Conservation (phyloP, 768 basidiomycete species). For the Termitomyces sp. region DNA sequence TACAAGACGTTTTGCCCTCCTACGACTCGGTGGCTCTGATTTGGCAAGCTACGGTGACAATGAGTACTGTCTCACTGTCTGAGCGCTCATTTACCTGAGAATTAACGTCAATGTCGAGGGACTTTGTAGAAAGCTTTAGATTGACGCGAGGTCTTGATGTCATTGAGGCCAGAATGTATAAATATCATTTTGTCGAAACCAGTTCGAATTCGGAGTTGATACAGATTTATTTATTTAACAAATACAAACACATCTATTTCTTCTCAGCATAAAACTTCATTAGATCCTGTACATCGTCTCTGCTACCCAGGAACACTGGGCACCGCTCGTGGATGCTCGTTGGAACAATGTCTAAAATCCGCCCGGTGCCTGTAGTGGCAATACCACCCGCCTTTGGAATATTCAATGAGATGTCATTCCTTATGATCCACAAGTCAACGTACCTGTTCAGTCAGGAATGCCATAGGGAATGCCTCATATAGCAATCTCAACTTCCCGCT, state of each 20-base stretch:
- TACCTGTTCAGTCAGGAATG: conserved; percentile 90
- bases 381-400: conserved; percentile 80
- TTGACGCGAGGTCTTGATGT: conserved; percentile 17
- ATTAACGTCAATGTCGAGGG: neutral
- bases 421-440: conserved; percentile 10
- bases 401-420: conserved; percentile 6
- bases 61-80: neutral
- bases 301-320: conserved; percentile 89
- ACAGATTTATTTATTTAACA: conserved; percentile 8
- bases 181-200: neutral
- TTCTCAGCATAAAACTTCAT: conserved; percentile 73
- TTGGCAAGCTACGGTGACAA: conserved; percentile 3
- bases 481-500: conserved; percentile 89
- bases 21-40: conserved; percentile 10
- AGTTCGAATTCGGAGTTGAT: neutral
- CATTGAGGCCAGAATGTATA: conserved; percentile 8
- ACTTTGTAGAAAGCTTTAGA: conserved; percentile 11
- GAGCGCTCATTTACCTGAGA: conserved; percentile 15
- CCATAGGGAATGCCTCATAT: conserved; percentile 99
- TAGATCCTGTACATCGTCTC: conserved; percentile 89
- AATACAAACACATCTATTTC: conserved; percentile 3
- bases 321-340: conserved; percentile 87
- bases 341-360: conserved; percentile 88
- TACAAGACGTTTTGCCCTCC: conserved; percentile 20
- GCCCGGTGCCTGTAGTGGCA: conserved; percentile 91